A percentile compares a stretch with the other conserved stretches of the same genome.
phyloP scores from a whole-genome alignment of 345 rosid genomes.

The Clausena lansium region DNA sequence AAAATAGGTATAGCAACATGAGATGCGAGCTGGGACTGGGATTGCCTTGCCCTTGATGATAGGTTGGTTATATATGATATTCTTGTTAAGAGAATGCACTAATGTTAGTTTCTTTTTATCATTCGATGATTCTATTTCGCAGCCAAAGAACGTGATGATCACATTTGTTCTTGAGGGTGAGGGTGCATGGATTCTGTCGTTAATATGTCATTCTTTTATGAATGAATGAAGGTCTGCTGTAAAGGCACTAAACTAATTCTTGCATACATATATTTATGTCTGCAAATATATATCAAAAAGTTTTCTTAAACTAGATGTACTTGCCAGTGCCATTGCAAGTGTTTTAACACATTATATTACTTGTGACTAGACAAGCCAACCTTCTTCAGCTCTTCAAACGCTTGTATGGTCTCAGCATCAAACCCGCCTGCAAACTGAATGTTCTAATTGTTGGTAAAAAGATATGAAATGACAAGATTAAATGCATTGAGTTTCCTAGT shows the following conservation, averaged over 20 bases:
- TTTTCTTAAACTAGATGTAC: background rate
- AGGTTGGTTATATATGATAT: background rate
- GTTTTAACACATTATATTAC: slow-evolving; percentile 6
- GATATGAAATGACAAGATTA: background rate
- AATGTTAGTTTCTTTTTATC: background rate
- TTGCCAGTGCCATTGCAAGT: background rate
- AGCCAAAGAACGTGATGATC: background rate
- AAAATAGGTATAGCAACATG: too few species aligned
- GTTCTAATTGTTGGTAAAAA: slow-evolving; percentile 9
- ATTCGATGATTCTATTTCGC: background rate
- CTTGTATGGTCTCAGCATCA: slow-evolving; percentile 52
- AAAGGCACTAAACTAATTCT: background rate
- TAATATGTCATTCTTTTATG: background rate
- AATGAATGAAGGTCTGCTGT: background rate
- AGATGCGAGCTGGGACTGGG: background rate
- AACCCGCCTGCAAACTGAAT: slow-evolving; percentile 93
- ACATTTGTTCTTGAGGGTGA: background rate
- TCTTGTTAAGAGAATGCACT: background rate
- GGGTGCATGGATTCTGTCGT: background rate
- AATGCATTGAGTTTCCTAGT: background rate
- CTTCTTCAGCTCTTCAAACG: slow-evolving; percentile 73
- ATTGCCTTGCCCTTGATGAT: too few species aligned
- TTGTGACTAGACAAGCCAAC: slow-evolving; percentile 15
- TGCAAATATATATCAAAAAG: background rate
- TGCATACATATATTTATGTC: background rate